These are phyloP conservation scores for Eutrema yunnanense DNA, from an alignment of 345 rosid genomes.

Conservation along the genomic window DNA sequence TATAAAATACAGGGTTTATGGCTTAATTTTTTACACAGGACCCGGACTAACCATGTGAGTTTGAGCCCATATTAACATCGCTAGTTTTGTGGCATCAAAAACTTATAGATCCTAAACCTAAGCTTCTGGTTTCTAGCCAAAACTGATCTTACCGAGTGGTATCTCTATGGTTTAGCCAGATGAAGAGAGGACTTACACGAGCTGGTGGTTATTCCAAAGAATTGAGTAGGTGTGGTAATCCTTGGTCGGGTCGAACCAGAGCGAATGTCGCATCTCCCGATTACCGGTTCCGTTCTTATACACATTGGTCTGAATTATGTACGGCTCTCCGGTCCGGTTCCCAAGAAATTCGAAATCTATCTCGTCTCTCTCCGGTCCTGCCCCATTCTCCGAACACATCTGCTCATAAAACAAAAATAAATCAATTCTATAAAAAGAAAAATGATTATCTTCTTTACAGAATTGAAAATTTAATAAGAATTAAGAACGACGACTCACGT, in stretches of 20 bases:
- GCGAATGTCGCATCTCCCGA: constrained; percentile 90
- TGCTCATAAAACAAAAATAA: constrained; percentile 20
- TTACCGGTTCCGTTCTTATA: constrained; percentile 84
- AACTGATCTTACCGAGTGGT: neutral
- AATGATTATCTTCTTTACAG: neutral
- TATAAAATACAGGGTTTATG: no score
- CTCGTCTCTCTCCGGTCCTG: constrained; percentile 95
- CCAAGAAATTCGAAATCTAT: constrained; percentile 94
- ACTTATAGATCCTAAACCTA: neutral
- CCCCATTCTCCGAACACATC: constrained; percentile 95
- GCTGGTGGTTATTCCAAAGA: constrained; percentile 75
- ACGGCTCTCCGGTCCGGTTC: constrained; percentile 83
- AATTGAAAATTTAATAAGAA: neutral
- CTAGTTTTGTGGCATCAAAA: neutral
- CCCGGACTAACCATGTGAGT: no score
- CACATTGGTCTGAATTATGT: constrained; percentile 82
- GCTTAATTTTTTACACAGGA: no score
- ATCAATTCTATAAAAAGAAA: neutral
- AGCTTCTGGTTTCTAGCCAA: neutral
- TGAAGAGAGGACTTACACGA: constrained; percentile 43
- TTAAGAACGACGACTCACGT: constrained; percentile 36
- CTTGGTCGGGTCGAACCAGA: constrained; percentile 95
- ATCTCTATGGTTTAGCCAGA: neutral
- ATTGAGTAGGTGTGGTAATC: constrained; percentile 76
- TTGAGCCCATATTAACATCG: no score